These are phyloP conservation scores for Aschersonia sp. DNA, from an alignment of 2,329 filamentous ascomycete genomes.

Conservation along the genomic window DNA sequence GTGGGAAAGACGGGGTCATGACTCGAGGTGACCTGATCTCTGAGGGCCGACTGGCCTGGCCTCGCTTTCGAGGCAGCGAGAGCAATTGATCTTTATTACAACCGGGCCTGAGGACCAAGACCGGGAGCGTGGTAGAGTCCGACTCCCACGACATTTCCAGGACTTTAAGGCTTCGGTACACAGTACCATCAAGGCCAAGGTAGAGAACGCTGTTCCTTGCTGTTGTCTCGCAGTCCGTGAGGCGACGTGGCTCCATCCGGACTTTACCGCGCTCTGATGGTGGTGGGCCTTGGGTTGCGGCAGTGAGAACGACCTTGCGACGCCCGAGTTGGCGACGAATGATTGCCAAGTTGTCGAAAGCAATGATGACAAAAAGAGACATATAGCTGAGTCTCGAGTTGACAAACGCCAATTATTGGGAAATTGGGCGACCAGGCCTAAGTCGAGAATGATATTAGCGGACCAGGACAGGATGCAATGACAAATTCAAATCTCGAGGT, in stretches of 20 bases:
- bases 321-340: not conserved
- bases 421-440: not conserved
- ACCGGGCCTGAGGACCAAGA: not conserved
- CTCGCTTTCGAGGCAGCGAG: not conserved
- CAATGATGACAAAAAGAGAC: too few relatives aligned
- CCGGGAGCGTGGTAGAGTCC: not conserved
- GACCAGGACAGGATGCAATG: not conserved
- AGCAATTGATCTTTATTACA: not conserved
- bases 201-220: not conserved
- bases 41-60: not conserved
- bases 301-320: not conserved
- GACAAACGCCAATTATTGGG: too few relatives aligned
- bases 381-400: too few relatives aligned
- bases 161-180: not conserved
- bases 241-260: constrained; percentile 5
- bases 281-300: constrained; percentile 2
- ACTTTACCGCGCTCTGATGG: constrained; percentile 1
- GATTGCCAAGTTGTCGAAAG: too few relatives aligned
- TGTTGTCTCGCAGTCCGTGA: not conserved
- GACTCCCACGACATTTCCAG: not conserved
- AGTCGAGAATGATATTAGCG: not conserved
- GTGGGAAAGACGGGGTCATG: not conserved
- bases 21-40: constrained; percentile 3
- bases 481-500: too few relatives aligned
- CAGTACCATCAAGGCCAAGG: not conserved